phyloP scores from a whole-genome alignment of 331 rosid species.

The Pyrus hybrid region DNA sequence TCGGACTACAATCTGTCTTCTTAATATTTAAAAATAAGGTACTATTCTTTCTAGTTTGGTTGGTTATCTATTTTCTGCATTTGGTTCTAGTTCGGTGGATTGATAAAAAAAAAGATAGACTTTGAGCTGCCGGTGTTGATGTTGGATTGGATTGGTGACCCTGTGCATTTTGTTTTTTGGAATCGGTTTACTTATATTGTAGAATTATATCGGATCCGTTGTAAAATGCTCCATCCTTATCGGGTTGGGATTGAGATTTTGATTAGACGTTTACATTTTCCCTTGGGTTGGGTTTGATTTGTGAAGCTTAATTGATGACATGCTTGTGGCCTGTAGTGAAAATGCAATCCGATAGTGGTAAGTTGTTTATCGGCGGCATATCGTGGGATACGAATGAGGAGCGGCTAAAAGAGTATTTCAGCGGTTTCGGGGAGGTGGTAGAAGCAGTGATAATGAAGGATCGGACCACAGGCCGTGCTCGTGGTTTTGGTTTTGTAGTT shows the following conservation, averaged over 20 bases:
- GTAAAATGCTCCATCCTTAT: no score
- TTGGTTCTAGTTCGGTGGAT: no score
- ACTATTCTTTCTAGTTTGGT: constrained; percentile 18
- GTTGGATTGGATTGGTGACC: background rate
- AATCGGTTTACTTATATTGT: background rate
- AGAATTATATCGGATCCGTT: constrained; percentile 1
- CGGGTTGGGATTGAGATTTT: background rate
- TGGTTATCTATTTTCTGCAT: constrained; percentile 6
- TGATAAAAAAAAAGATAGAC: background rate
- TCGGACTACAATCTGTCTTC: constrained; percentile 35
- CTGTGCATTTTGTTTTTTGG: background rate
- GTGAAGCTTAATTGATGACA: constrained; percentile 1
- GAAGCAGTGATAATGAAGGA: constrained; percentile 96
- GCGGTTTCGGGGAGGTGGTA: constrained; percentile 72
- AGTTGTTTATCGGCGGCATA: constrained; percentile 80
- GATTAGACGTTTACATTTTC: background rate
- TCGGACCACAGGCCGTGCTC: constrained; percentile 89
- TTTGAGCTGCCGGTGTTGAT: constrained; percentile 1
- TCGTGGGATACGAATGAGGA: constrained; percentile 95
- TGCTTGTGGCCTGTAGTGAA: constrained; percentile 40
- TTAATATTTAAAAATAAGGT: constrained; percentile 33
- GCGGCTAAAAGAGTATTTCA: constrained; percentile 80
- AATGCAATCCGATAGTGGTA: constrained; percentile 90
- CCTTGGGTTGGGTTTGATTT: constrained; percentile 1
- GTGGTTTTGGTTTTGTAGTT: constrained; percentile 87